phyloP scores from a whole-genome alignment of 805 yeast genomes.

The Saccharomycopsis schoenii region DNA sequence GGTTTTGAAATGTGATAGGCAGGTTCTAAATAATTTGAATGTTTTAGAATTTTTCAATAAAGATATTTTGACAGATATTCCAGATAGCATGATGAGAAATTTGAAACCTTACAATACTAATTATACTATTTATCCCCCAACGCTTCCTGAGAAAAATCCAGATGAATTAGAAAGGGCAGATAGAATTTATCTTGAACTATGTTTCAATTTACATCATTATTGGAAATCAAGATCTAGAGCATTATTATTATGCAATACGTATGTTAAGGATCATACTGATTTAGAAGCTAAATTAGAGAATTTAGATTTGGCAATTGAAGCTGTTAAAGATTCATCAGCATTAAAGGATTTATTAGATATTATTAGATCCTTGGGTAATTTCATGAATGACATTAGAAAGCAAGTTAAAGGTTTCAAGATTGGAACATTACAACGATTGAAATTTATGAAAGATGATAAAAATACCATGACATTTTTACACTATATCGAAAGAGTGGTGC shows the following conservation, averaged over 20 bases:
- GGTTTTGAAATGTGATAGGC: conserved; percentile 51
- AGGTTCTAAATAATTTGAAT: conserved; percentile 41
- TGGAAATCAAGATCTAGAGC: conserved; percentile 69
- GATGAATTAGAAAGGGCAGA: conserved; percentile 57
- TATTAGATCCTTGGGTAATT: conserved; percentile 66
- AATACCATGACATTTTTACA: conserved; percentile 65
- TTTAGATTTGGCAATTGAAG: conserved; percentile 50
- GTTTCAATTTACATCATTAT: conserved; percentile 56
- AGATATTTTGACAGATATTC: conserved; percentile 52
- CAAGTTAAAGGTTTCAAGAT: conserved; percentile 63
- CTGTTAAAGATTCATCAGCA: conserved; percentile 41
- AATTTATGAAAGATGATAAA: conserved; percentile 60
- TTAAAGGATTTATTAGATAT: conserved; percentile 52
- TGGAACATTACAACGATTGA: conserved; percentile 56
- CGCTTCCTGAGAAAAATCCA: conserved; percentile 44
- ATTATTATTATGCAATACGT: conserved; percentile 42
- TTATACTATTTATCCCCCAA: conserved; percentile 27
- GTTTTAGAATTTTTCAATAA: conserved; percentile 62
- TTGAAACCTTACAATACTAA: conserved; percentile 58
- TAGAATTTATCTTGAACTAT: conserved; percentile 55
- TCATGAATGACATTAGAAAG: conserved; percentile 64
- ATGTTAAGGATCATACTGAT: conserved; percentile 59
- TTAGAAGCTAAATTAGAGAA: conserved; percentile 43
- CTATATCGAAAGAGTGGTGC: conserved; percentile 59
- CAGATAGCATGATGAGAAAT: conserved; percentile 44